Conservation (phyloP, 352 stramenopile species). For the Globisporangium nodosum region DNA sequence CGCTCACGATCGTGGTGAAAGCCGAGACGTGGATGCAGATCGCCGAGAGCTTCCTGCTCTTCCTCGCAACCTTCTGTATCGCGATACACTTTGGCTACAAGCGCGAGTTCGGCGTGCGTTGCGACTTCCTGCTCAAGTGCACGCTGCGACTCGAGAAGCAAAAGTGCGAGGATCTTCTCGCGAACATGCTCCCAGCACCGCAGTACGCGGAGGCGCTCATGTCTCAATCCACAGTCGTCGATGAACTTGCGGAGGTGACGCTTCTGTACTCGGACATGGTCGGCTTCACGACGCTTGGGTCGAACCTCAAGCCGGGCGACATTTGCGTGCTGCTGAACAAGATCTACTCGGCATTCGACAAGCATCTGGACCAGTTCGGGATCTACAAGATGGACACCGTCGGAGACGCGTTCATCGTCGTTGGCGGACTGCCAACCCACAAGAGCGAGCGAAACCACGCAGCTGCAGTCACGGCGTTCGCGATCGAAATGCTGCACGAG, state of each 20-base stretch:
- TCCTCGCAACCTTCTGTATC: constrained; percentile 23
- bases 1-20: constrained; percentile 12
- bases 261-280: constrained; percentile 86
- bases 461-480: constrained; percentile 70
- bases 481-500: constrained; percentile 82
- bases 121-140: constrained; percentile 76
- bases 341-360: constrained; percentile 77
- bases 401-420: constrained; percentile 81
- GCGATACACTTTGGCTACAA: constrained; percentile 56
- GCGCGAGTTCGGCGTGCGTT: constrained; percentile 49
- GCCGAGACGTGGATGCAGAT: constrained; percentile 29
- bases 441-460: constrained; percentile 71
- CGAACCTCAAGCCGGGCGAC: constrained; percentile 49
- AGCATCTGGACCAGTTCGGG: constrained; percentile 68
- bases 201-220: constrained; percentile 71
- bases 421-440: constrained; percentile 62
- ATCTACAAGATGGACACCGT: constrained; percentile 89
- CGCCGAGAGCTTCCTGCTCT: constrained; percentile 35
- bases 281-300: constrained; percentile 68
- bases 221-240: constrained; percentile 67
- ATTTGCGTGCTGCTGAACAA: constrained; percentile 81
- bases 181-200: constrained; percentile 80
- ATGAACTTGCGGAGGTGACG: constrained; percentile 78
- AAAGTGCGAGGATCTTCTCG: constrained; percentile 78
- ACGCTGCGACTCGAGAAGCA: constrained; percentile 72